Conservation (phyloP, 176 grass and related monocot genomes). For the Dactylis glomerata region DNA sequence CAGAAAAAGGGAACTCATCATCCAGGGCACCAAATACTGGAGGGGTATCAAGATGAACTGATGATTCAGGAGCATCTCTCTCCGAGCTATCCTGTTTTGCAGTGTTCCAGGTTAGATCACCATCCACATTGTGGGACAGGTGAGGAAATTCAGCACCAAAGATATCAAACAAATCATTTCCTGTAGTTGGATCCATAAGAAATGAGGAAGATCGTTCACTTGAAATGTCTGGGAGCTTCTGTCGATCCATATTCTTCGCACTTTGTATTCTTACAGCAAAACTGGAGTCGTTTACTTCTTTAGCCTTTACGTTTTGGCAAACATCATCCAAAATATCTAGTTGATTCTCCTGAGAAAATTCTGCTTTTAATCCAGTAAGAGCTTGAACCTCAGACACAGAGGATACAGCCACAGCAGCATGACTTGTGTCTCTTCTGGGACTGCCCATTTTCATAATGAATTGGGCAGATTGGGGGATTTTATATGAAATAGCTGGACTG, state of each 20-base stretch:
- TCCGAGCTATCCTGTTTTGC: constrained; percentile 25
- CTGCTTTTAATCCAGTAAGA: constrained; percentile 41
- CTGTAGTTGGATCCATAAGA: constrained; percentile 38
- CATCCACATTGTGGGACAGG: constrained; percentile 37
- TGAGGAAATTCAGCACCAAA: constrained; percentile 52
- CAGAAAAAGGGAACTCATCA: constrained; percentile 52
- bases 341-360: constrained; percentile 31
- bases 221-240: constrained; percentile 24
- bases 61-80: constrained; percentile 43
- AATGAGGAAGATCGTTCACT: constrained; percentile 16
- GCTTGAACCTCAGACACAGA: constrained; percentile 25
- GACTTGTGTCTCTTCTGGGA: constrained; percentile 37
- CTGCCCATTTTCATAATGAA: constrained; percentile 27
- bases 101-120: constrained; percentile 36
- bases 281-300: constrained; percentile 39
- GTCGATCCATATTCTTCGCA: constrained; percentile 36
- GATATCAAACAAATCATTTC: constrained; percentile 69
- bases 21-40: constrained; percentile 33
- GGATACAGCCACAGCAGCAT: constrained; percentile 30
- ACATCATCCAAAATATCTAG: constrained; percentile 17
- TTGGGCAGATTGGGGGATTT: constrained; percentile 39
- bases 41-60: constrained; percentile 29
- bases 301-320: constrained; percentile 26
- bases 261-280: constrained; percentile 27
- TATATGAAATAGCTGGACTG: constrained; percentile 19